Evolutionary conservation across 2,329 filamentous ascomycete species (phyloP).

Genomic region (Nemania abortiva): DNA sequence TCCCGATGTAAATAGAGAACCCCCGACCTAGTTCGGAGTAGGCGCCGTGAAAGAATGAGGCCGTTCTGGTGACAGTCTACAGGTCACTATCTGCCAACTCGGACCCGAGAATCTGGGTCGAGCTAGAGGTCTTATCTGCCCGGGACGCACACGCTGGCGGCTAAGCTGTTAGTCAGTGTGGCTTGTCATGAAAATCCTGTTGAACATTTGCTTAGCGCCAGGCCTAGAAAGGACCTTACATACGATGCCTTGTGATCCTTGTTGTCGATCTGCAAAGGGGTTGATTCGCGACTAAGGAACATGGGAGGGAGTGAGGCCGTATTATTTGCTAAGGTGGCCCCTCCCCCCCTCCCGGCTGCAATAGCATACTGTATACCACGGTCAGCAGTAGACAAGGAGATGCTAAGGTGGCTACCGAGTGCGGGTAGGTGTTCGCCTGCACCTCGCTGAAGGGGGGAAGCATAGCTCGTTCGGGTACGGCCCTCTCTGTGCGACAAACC

Average conservation of each 20-base stretch:
- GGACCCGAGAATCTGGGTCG: slow-evolving; percentile 40
- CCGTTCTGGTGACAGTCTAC: slow-evolving; percentile 11
- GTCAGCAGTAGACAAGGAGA: slow-evolving; percentile 12
- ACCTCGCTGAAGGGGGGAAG: slow-evolving; percentile 43
- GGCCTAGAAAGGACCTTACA: slow-evolving; percentile 32
- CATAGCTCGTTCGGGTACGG: slow-evolving; percentile 46
- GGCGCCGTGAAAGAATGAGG: slow-evolving; percentile 14
- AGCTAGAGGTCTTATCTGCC: slow-evolving; percentile 23
- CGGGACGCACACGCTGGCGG: slow-evolving; percentile 32
- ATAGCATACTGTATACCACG: not conserved
- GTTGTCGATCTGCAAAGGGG: slow-evolving; percentile 43
- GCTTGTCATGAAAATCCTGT: slow-evolving; percentile 13
- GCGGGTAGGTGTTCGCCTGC: slow-evolving; percentile 35
- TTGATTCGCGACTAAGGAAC: slow-evolving; percentile 41
- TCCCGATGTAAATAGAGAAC: slow-evolving; percentile 44
- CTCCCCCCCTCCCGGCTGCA: slow-evolving; percentile 8
- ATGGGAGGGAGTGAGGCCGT: slow-evolving; percentile 32
- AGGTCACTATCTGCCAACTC: slow-evolving; percentile 14
- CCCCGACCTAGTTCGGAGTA: slow-evolving; percentile 25
- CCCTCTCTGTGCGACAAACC: slow-evolving; percentile 45
- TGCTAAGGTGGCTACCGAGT: slow-evolving; percentile 41
- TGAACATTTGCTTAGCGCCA: slow-evolving; percentile 2
- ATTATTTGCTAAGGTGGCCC: slow-evolving; percentile 18
- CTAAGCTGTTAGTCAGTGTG: not conserved
- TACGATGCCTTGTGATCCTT: slow-evolving; percentile 41